Evolutionary conservation across 2,329 filamentous ascomycete species (phyloP), one percentile per base, ranked within the genome.

Genomic region (Fusarium sp.): DNA sequence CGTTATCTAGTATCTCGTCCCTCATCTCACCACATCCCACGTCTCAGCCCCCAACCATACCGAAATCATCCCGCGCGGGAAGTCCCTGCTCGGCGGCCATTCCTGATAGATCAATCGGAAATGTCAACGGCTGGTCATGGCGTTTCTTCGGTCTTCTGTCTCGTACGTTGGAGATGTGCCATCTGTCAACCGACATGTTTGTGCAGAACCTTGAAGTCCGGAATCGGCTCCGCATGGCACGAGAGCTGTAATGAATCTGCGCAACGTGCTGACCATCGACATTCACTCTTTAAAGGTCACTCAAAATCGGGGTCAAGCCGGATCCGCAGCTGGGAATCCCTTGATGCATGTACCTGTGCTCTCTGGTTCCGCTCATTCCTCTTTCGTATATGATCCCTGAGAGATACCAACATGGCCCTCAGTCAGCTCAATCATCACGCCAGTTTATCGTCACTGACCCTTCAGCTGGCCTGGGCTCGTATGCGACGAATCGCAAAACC

Each of bases 261-360:
- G 27, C 48, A 6, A 13, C 48, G 18, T 20, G 27, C 18, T 52
- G 48, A 18, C 45, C 27, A 52, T 52, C 8, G 18, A 52, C 45
- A 29, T 10, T 45, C 13, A 24, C 48, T n/a, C 24, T 52, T 31
- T 31, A 52, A 52, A 27, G 27, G 48, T 52, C 48, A n/a, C 48
- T 29, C 27, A 52, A 27, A 37, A n/a, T 62, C 29, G 16, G 59
- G 29, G 39, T 45, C 58, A 31, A 27, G 41, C 41, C 69, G 69
- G 67, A 70, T 72, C 69, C 69, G 69, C 67, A 67, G 56, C 66
- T 56, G 27, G 69, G 67, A 67, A 43, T 31, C 63, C 59, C 69
- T 54, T 63, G 59, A 65, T 50, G 54, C 41, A 45, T 45, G 37
- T 52, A 41, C 31, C 65, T 56, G 41, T 68, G 43, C 48, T 58